Evolutionary conservation across 805 yeast species (phyloP).

Genomic region (Metschnikowia henanensis): DNA sequence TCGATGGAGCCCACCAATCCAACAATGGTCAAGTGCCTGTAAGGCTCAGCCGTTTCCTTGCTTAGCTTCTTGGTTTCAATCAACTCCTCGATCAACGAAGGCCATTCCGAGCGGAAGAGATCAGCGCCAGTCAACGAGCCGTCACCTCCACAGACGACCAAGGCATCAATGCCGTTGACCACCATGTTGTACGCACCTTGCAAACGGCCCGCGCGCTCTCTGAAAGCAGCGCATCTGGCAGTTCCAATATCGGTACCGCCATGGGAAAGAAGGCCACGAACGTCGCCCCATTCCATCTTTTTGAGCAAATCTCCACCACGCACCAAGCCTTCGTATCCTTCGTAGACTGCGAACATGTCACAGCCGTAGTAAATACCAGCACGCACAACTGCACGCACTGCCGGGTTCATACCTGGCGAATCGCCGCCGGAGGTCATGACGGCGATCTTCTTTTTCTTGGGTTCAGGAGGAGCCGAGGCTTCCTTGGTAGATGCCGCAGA

Average conservation of each 20-base stretch:
- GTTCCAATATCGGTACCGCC: conserved; percentile 98
- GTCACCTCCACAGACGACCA: conserved; percentile 98
- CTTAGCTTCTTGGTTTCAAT: conserved; percentile 56
- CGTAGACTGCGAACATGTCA: conserved; percentile 87
- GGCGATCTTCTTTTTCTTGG: conserved; percentile 54
- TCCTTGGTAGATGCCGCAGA: background rate
- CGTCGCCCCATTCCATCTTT: conserved; percentile 90
- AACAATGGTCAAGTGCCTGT: conserved; percentile 77
- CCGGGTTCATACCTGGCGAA: conserved; percentile 98
- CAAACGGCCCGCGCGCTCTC: conserved; percentile 82
- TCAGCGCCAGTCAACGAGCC: conserved; percentile 99
- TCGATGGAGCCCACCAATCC: conserved; percentile 98
- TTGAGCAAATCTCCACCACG: conserved; percentile 77
- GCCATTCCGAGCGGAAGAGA: conserved; percentile 93
- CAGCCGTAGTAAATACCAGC: conserved; percentile 86
- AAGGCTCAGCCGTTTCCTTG: conserved; percentile 54
- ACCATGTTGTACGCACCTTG: conserved; percentile 84
- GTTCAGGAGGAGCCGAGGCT: conserved; percentile 1
- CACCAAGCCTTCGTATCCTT: conserved; percentile 94
- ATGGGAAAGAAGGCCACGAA: conserved; percentile 85
- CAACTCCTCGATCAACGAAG: conserved; percentile 76
- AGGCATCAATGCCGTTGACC: conserved; percentile 86
- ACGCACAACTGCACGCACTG: conserved; percentile 92
- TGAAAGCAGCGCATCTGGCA: conserved; percentile 86
- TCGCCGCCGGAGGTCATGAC: conserved; percentile 99